Evolutionary conservation across 169 alveolate species (phyloP).

Genomic region (Sarcocystis neurona): DNA sequence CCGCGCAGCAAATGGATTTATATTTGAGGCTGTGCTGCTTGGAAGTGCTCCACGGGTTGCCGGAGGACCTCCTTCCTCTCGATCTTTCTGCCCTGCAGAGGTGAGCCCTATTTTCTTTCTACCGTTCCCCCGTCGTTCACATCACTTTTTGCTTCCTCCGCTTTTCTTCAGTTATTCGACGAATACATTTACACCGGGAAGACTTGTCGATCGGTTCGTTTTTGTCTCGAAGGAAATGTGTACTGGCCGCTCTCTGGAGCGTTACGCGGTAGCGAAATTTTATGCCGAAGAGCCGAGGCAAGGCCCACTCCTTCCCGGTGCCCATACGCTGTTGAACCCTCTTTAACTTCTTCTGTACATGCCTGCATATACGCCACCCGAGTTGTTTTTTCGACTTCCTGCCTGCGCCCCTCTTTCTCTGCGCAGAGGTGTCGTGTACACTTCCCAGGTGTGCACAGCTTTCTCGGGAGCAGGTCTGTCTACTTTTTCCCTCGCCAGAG

Average conservation of each 20-base stretch:
- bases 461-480: too few relatives aligned
- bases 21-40: constrained; percentile 34
- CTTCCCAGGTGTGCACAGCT: too few relatives aligned
- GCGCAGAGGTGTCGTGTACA: too few relatives aligned
- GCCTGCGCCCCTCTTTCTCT: too few relatives aligned
- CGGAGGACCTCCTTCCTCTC: constrained; percentile 62
- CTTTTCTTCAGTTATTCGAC: background rate
- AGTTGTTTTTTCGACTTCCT: too few relatives aligned
- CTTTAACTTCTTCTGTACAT: too few relatives aligned
- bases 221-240: background rate
- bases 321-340: too few relatives aligned
- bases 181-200: background rate
- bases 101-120: background rate
- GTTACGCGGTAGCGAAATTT: background rate
- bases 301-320: too few relatives aligned
- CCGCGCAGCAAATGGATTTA: constrained; percentile 30
- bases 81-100: constrained; percentile 61
- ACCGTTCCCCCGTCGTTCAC: background rate
- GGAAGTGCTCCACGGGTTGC: constrained; percentile 41
- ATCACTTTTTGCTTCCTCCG: background rate
- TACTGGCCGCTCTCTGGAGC: background rate
- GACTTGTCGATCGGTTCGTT: background rate
- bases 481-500: too few relatives aligned
- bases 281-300: background rate
- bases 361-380: too few relatives aligned